Conservation (phyloP, 2,329 filamentous ascomycete species). For the Calonectria henricotiae region DNA sequence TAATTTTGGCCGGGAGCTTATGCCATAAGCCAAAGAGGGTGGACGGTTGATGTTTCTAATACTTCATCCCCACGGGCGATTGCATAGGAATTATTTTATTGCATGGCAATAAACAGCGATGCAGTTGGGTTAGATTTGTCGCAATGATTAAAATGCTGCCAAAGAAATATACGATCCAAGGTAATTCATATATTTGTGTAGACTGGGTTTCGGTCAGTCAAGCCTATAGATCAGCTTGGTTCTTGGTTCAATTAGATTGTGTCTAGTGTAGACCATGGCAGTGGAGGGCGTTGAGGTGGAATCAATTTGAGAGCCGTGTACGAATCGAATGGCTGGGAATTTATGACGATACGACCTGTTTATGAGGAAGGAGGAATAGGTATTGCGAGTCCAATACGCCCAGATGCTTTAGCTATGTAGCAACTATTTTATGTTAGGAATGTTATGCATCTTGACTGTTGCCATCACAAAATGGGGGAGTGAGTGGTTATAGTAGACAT, state of each 20-base stretch:
- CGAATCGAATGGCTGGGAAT: slow-evolving; percentile 1
- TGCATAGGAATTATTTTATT: background rate
- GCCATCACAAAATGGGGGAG: no score
- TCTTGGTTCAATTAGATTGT: background rate
- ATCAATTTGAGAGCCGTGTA: background rate
- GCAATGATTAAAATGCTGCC: background rate
- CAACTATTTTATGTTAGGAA: background rate
- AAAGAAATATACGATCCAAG: background rate
- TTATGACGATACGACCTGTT: slow-evolving; percentile 14
- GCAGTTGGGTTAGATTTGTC: background rate
- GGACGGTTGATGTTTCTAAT: background rate
- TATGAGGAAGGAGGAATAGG: background rate
- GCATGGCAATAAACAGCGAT: background rate
- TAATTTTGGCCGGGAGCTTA: background rate
- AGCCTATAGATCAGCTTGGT: background rate
- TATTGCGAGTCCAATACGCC: background rate
- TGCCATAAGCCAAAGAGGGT: background rate
- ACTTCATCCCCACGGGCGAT: background rate
- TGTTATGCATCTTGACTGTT: background rate
- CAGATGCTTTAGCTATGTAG: background rate
- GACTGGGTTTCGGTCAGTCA: background rate
- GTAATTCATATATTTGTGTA: slow-evolving; percentile 3
- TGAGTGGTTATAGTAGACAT: no score
- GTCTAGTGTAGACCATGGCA: background rate
- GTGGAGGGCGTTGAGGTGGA: background rate